A percentile compares a stretch with the other conserved stretches of the same genome.
Evolutionary conservation across 2,329 filamentous ascomycete species (phyloP).

Genomic region (Pseudogymnoascus sp.): DNA sequence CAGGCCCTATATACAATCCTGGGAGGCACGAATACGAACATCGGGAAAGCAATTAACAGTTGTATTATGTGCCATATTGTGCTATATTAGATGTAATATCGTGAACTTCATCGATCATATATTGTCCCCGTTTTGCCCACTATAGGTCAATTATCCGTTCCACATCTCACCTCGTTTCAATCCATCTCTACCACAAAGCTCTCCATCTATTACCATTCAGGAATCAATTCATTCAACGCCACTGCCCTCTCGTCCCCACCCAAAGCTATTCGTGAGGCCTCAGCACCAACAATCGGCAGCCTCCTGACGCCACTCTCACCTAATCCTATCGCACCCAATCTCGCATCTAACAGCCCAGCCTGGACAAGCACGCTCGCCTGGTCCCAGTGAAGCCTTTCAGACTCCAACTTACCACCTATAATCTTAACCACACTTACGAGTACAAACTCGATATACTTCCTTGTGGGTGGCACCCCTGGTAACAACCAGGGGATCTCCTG

Average conservation of each 20-base stretch:
- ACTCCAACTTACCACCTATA: constrained; percentile 54
- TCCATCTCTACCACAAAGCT: neutral
- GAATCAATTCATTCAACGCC: neutral
- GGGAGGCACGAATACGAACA: neutral
- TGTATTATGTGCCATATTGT: neutral
- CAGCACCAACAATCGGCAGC: constrained; percentile 19
- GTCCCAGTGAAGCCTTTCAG: constrained; percentile 64
- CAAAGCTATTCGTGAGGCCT: constrained; percentile 12
- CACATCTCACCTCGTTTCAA: neutral
- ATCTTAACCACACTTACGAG: constrained; percentile 53
- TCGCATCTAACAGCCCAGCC: constrained; percentile 42
- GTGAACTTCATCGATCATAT: neutral
- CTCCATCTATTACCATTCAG: neutral
- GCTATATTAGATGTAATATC: neutral
- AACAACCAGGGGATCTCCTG: constrained; percentile 53
- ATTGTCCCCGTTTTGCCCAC: neutral
- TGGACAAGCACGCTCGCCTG: constrained; percentile 58
- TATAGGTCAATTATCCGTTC: neutral
- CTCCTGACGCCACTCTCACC: constrained; percentile 9
- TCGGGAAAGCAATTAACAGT: neutral
- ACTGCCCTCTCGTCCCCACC: neutral
- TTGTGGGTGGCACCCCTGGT: constrained; percentile 51
- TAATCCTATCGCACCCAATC: constrained; percentile 14
- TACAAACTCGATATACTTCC: constrained; percentile 46
- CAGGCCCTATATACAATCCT: neutral